A percentile compares a stretch with the other conserved stretches of the same genome.
Conservation (phyloP, 129 eudicot species). For the Kitagawia praeruptora region DNA sequence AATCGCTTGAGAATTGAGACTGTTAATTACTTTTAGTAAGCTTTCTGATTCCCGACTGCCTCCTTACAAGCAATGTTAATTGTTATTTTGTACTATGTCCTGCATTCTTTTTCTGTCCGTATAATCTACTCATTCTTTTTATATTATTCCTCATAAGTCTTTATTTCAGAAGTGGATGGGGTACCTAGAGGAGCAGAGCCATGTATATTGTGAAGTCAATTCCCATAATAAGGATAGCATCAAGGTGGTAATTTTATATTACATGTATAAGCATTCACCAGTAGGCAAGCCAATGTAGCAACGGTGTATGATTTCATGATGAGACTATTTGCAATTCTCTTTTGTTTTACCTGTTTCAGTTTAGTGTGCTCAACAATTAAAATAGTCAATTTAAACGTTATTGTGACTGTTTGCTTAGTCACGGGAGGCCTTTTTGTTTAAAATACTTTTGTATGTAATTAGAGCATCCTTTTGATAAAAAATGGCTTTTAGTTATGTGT, state of each 20-base stretch:
- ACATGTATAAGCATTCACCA: not conserved
- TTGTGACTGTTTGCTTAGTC: not conserved
- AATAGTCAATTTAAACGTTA: not conserved
- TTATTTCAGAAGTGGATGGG: slow-evolving; percentile 56
- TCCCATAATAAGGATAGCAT: slow-evolving; percentile 69
- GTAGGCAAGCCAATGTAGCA: not conserved
- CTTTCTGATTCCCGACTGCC: too few relatives aligned
- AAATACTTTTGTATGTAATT: not conserved
- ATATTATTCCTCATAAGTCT: not conserved
- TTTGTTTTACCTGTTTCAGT: not conserved
- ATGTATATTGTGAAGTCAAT: slow-evolving; percentile 43
- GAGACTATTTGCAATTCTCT: not conserved
- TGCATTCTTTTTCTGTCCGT: not conserved
- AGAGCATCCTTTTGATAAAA: not conserved
- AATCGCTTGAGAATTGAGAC: too few relatives aligned
- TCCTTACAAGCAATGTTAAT: too few relatives aligned
- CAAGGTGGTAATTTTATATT: slow-evolving; percentile 41
- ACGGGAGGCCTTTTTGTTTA: not conserved
- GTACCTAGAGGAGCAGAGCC: slow-evolving; percentile 40
- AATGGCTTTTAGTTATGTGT: not conserved
- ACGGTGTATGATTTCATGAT: not conserved
- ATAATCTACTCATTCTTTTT: not conserved
- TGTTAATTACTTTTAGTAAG: too few relatives aligned
- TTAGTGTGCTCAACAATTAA: not conserved
- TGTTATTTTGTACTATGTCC: too few relatives aligned